phyloP scores from a whole-genome alignment of 768 basidiomycete genomes.

The Boletus speciosus region DNA sequence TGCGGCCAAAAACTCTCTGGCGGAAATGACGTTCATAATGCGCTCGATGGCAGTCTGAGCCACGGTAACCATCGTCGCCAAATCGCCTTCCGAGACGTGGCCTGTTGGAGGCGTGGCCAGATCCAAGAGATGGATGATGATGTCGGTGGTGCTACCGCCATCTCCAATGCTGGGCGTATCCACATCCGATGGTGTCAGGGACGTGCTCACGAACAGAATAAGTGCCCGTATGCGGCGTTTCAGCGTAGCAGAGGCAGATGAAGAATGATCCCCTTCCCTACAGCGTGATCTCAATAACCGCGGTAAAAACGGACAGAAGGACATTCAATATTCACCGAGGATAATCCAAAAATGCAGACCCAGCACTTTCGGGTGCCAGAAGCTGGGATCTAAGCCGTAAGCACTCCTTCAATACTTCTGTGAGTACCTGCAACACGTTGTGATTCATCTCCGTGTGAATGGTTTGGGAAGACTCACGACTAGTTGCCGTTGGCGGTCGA shows the following conservation, averaged over 20 bases:
- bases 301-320: background rate
- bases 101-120: slow-evolving; percentile 39
- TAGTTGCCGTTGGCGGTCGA: slow-evolving; percentile 45
- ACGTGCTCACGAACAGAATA: slow-evolving; percentile 57
- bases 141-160: slow-evolving; percentile 34
- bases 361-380: slow-evolving; percentile 34
- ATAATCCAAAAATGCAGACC: slow-evolving; percentile 53
- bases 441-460: background rate
- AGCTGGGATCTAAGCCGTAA: slow-evolving; percentile 50
- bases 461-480: slow-evolving; percentile 38
- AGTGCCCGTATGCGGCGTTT: slow-evolving; percentile 67
- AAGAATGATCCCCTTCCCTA: slow-evolving; percentile 60
- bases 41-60: slow-evolving; percentile 52
- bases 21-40: slow-evolving; percentile 63
- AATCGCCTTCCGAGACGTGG: slow-evolving; percentile 31
- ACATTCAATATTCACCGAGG: slow-evolving; percentile 38
- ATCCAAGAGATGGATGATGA: slow-evolving; percentile 49
- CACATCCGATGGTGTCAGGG: slow-evolving; percentile 38
- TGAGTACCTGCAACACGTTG: slow-evolving; percentile 47
- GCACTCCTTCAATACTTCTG: slow-evolving; percentile 64
- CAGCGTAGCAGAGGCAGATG: slow-evolving; percentile 39
- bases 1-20: slow-evolving; percentile 62
- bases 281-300: background rate
- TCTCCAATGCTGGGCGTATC: background rate
- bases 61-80: slow-evolving; percentile 43